Conservation (phyloP, 192 early-diverging fungal genomes). For the Coemansia sp. region DNA sequence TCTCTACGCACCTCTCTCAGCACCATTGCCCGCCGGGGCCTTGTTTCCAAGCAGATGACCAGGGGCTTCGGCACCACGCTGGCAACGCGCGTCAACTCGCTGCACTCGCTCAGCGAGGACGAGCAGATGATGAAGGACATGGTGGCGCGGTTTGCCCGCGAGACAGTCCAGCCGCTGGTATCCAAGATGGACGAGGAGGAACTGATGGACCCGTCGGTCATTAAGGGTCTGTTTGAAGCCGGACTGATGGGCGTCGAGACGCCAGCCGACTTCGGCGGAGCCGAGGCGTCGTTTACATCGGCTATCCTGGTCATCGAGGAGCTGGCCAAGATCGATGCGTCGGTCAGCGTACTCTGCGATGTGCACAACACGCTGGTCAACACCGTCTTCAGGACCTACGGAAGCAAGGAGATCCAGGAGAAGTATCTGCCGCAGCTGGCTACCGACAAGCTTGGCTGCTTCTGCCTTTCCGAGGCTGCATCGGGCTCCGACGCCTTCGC, state of each 20-base stretch:
- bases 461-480: slow-evolving; percentile 90
- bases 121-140: slow-evolving; percentile 81
- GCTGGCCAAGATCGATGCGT: slow-evolving; percentile 93
- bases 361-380: slow-evolving; percentile 97
- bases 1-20: not conserved
- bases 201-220: slow-evolving; percentile 68
- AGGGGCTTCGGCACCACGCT: slow-evolving; percentile 9
- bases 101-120: slow-evolving; percentile 83
- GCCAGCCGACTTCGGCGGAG: slow-evolving; percentile 72
- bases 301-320: slow-evolving; percentile 88
- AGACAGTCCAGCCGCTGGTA: slow-evolving; percentile 81
- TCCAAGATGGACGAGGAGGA: slow-evolving; percentile 90
- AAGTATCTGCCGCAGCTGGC: slow-evolving; percentile 85
- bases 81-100: slow-evolving; percentile 50
- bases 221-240: slow-evolving; percentile 84
- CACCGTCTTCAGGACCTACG: slow-evolving; percentile 88
- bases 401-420: slow-evolving; percentile 64
- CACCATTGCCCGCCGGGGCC: slow-evolving; percentile 8
- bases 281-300: slow-evolving; percentile 76
- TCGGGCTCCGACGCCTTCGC: slow-evolving; percentile 95
- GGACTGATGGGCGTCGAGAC: slow-evolving; percentile 97
- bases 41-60: not conserved
- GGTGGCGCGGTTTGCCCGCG: slow-evolving; percentile 74
- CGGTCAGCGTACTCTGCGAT: slow-evolving; percentile 87
- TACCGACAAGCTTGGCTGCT: slow-evolving; percentile 82